phyloP scores from a whole-genome alignment of 2,329 filamentous ascomycete species.

The Apiospora aurea region DNA sequence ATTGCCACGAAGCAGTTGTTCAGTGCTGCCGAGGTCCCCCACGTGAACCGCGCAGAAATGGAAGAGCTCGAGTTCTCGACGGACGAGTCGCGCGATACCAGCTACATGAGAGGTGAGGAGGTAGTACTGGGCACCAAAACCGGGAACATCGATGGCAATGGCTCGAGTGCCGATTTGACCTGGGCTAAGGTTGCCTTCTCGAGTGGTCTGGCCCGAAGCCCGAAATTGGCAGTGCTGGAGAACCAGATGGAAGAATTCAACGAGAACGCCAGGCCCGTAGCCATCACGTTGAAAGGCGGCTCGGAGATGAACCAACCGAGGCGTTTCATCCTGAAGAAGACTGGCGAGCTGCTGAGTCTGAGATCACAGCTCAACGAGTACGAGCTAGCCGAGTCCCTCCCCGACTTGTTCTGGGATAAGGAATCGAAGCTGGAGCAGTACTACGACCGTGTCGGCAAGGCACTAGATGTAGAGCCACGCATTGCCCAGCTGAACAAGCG shows the following conservation, averaged over 20 bases:
- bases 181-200: conserved; percentile 97
- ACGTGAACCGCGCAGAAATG: conserved; percentile 75
- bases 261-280: conserved; percentile 83
- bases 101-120: conserved; percentile 83
- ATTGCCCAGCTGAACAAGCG: conserved; percentile 95
- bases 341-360: conserved; percentile 87
- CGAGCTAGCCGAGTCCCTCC: conserved; percentile 92
- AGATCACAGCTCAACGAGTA: conserved; percentile 96
- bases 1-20: conserved; percentile 76
- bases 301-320: conserved; percentile 74
- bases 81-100: conserved; percentile 75
- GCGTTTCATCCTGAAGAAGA: conserved; percentile 88
- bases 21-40: conserved; percentile 77
- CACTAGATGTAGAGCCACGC: conserved; percentile 87
- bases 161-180: conserved; percentile 63
- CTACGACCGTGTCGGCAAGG: conserved; percentile 91
- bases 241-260: conserved; percentile 84
- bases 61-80: conserved; percentile 90
- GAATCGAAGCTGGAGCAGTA: conserved; percentile 92
- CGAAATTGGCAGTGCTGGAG: conserved; percentile 92
- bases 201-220: conserved; percentile 88
- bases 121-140: conserved; percentile 85
- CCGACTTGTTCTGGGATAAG: conserved; percentile 97
- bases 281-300: conserved; percentile 66
- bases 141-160: conserved; percentile 50